Evolutionary conservation across 129 eudicot species (phyloP).

Genomic region (Dittrichia graveolens): DNA sequence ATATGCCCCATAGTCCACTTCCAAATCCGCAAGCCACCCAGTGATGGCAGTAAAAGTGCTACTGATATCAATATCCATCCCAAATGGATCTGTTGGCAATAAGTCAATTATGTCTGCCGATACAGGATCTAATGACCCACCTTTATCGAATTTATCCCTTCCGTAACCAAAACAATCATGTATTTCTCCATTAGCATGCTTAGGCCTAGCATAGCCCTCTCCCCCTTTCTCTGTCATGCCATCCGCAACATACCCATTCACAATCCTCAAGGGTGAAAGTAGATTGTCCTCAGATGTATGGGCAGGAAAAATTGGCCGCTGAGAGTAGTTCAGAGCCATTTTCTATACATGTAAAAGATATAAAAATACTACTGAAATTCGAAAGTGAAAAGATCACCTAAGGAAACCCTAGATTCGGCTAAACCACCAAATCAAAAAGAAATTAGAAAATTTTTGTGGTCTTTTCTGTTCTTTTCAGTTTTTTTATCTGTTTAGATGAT

Average conservation of each 20-base stretch:
- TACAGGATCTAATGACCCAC: slow-evolving; percentile 45
- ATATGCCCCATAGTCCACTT: slow-evolving; percentile 52
- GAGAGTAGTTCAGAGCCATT: slow-evolving; percentile 85
- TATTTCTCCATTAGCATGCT: slow-evolving; percentile 32
- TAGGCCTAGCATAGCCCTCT: slow-evolving; percentile 30
- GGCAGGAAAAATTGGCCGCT: slow-evolving; percentile 62
- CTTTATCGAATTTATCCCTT: slow-evolving; percentile 46
- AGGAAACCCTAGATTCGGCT: slow-evolving; percentile 30
- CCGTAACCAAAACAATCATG: slow-evolving; percentile 43
- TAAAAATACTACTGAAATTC: slow-evolving; percentile 13
- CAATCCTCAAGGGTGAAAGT: slow-evolving; percentile 55
- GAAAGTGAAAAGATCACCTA: not conserved
- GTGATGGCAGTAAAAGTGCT: slow-evolving; percentile 71
- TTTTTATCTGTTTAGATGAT: slow-evolving; percentile 2
- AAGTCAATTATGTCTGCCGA: slow-evolving; percentile 58
- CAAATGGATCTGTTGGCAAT: slow-evolving; percentile 87
- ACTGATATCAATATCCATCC: slow-evolving; percentile 62
- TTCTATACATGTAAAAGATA: slow-evolving; percentile 25
- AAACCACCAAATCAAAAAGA: slow-evolving; percentile 31
- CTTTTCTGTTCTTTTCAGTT: slow-evolving; percentile 7
- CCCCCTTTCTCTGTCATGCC: slow-evolving; percentile 52
- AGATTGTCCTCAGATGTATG: slow-evolving; percentile 55
- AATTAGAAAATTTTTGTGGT: slow-evolving; percentile 1
- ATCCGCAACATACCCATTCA: slow-evolving; percentile 52
- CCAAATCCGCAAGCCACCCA: slow-evolving; percentile 77